Percentiles rank a stretch among this genome's conserved stretches.
Conservation (phyloP, 179 eudicot genomes). For the Vitellaria paradoxa region DNA sequence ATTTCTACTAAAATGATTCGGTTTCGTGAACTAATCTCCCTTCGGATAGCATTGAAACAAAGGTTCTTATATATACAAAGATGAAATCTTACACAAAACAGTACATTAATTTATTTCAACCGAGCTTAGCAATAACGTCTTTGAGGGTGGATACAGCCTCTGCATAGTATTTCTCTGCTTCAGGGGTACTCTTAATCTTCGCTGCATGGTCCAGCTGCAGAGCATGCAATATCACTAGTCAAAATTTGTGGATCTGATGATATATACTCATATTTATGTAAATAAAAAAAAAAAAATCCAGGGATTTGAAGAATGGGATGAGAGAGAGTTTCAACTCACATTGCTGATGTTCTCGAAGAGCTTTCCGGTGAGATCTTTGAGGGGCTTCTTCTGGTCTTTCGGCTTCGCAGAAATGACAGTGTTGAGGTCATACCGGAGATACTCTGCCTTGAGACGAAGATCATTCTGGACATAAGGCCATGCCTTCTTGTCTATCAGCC, state of each 20-base stretch:
- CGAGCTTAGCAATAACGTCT: constrained; percentile 80
- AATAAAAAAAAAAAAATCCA: too few relatives aligned
- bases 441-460: constrained; percentile 67
- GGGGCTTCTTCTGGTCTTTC: constrained; percentile 74
- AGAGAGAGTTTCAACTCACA: constrained; percentile 36
- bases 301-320: too few relatives aligned
- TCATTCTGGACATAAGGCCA: constrained; percentile 97
- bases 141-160: constrained; percentile 62
- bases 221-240: neutral
- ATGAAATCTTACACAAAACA: neutral
- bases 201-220: constrained; percentile 92
- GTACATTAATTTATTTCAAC: constrained; percentile 31
- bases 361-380: constrained; percentile 73
- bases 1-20: neutral
- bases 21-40: neutral
- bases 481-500: constrained; percentile 81
- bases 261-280: too few relatives aligned
- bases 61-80: neutral
- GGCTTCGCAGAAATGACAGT: constrained; percentile 82
- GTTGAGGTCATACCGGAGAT: constrained; percentile 88
- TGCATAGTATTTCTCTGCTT: constrained; percentile 90
- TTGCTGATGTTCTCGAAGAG: constrained; percentile 65
- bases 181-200: constrained; percentile 70
- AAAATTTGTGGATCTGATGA: neutral
- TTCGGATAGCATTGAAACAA: neutral